Conservation (phyloP, 768 basidiomycete species). For the Fomitopsis pulvina region DNA sequence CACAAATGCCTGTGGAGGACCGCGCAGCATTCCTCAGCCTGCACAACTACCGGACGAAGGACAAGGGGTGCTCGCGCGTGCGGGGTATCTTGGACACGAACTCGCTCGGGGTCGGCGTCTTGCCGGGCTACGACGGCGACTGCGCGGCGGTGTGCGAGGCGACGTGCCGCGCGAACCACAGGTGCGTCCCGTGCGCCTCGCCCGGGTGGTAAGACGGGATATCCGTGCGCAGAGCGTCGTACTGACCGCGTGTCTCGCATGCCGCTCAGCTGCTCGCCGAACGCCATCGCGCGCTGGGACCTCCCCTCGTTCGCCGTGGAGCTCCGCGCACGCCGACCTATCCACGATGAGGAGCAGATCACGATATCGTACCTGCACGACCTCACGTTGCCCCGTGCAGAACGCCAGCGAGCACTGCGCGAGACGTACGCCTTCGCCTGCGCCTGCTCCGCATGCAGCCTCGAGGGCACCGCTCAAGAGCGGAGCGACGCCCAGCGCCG, state of each 20-base stretch:
- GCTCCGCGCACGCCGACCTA: background rate
- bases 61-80: background rate
- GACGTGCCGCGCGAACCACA: background rate
- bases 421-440: background rate
- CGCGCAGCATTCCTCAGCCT: background rate
- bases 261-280: slow-evolving; percentile 1
- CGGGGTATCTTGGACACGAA: background rate
- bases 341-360: slow-evolving; percentile 2
- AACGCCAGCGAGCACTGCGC: background rate
- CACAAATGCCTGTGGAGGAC: background rate
- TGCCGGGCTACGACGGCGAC: background rate
- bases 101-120: background rate
- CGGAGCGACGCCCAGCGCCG: background rate
- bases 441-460: background rate
- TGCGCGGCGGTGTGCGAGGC: background rate
- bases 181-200: background rate
- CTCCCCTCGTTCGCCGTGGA: background rate
- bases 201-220: background rate
- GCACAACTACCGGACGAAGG: background rate
- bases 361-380: slow-evolving; percentile 1
- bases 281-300: background rate
- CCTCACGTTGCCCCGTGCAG: background rate
- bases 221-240: no score
- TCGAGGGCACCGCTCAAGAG: background rate
- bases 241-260: no score